A percentile compares a stretch with the other conserved stretches of the same genome.
phyloP scores from a whole-genome alignment of 1,284 basidiomycete species.

The Thelephora terrestris region DNA sequence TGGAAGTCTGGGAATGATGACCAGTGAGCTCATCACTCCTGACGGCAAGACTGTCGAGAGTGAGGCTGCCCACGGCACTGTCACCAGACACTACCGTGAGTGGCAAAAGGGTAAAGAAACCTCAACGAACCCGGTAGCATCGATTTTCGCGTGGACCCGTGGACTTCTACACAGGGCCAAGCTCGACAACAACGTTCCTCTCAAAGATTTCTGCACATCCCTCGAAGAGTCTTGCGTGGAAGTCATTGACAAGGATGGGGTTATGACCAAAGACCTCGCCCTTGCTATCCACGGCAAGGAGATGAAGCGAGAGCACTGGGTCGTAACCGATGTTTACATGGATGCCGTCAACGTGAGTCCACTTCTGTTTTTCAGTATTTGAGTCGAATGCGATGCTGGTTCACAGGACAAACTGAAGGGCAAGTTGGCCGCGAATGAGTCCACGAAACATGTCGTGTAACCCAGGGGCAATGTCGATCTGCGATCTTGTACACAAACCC shows the following conservation, averaged over 20 bases:
- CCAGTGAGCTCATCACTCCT: conserved; percentile 91
- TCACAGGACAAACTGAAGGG: conserved; percentile 45
- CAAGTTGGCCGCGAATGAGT: conserved; percentile 31
- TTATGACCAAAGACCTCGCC: conserved; percentile 98
- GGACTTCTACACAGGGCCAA: conserved; percentile 91
- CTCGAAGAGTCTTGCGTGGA: conserved; percentile 89
- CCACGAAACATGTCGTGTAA: conserved; percentile 8
- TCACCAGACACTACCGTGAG: conserved; percentile 95
- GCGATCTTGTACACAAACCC: too few species aligned
- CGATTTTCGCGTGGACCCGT: conserved; percentile 98
- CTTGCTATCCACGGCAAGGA: conserved; percentile 90
- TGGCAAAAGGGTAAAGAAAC: conserved; percentile 95
- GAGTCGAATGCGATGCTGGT: conserved; percentile 3
- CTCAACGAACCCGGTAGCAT: conserved; percentile 96
- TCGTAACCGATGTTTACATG: conserved; percentile 85
- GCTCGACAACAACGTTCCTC: conserved; percentile 75
- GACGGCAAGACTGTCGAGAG: conserved; percentile 88
- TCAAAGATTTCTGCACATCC: conserved; percentile 69
- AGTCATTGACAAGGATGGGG: conserved; percentile 79
- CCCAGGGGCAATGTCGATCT: conserved; percentile 29
- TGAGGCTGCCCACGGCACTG: conserved; percentile 92
- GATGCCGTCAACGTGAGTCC: conserved; percentile 72
- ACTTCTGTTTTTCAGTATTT: not conserved
- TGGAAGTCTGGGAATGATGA: conserved; percentile 96
- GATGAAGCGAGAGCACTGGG: conserved; percentile 91